Percentiles rank a stretch among this genome's conserved stretches.
These are phyloP conservation scores for Tremella mesenterica DNA, from an alignment of 768 basidiomycete genomes.

Conservation along the genomic window DNA sequence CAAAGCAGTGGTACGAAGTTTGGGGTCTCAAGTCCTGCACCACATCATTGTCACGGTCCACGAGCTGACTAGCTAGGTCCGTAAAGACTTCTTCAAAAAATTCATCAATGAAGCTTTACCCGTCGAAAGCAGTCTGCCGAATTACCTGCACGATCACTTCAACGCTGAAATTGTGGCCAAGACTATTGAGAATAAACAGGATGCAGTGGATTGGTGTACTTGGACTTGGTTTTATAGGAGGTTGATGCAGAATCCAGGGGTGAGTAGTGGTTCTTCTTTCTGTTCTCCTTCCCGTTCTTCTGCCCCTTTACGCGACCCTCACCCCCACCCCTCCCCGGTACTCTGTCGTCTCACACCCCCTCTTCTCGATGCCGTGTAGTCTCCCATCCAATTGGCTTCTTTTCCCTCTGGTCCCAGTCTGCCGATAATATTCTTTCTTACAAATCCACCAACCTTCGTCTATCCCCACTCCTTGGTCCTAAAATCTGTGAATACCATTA, in stretches of 20 bases:
- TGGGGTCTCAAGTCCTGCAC: too few species aligned
- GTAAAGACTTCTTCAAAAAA: conserved; percentile 99
- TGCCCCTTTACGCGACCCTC: too few species aligned
- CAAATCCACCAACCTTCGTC: too few species aligned
- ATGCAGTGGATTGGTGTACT: conserved; percentile 81
- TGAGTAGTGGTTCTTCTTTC: too few species aligned
- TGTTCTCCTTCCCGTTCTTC: neutral
- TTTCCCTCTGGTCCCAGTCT: too few species aligned
- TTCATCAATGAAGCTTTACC: conserved; percentile 95
- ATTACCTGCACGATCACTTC: conserved; percentile 93
- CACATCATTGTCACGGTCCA: too few species aligned
- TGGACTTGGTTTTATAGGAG: conserved; percentile 97
- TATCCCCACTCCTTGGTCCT: conserved; percentile 52
- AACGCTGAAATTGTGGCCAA: conserved; percentile 96
- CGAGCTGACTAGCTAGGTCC: too few species aligned
- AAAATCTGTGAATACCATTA: neutral
- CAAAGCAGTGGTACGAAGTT: too few species aligned
- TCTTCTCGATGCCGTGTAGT: neutral
- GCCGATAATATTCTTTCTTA: too few species aligned
- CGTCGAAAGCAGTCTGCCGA: conserved; percentile 88
- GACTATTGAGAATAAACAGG: conserved; percentile 98
- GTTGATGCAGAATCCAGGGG: conserved; percentile 83
- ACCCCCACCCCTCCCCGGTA: too few species aligned
- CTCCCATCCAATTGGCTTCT: too few species aligned
- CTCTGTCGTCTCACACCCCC: too few species aligned